A percentile compares a stretch with the other conserved stretches of the same genome.
These are phyloP conservation scores for Lathyrus oleraceus DNA, from an alignment of 306 rosid genomes.

Conservation along the genomic window DNA sequence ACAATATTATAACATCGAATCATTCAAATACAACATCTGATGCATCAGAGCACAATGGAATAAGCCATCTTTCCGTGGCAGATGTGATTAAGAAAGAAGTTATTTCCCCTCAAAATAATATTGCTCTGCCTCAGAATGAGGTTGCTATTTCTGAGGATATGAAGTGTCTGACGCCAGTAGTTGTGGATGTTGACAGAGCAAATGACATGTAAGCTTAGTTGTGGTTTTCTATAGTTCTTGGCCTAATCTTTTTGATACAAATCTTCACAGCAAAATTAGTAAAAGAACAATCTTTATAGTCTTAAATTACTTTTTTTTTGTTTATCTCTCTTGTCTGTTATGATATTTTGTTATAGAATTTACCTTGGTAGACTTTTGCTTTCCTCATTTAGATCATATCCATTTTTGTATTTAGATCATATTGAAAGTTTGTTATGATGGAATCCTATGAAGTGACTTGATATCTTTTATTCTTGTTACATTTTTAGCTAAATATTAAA, in stretches of 20 bases:
- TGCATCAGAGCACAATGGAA: conserved; percentile 39
- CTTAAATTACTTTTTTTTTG: neutral
- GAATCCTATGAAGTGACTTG: conserved; percentile 2
- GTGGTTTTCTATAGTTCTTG: neutral
- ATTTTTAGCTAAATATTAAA: neutral
- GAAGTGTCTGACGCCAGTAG: conserved; percentile 41
- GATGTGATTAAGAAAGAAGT: conserved; percentile 25
- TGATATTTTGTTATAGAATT: conserved; percentile 15
- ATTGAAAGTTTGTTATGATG: conserved; percentile 5
- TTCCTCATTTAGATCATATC: conserved; percentile 23
- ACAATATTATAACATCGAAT: conserved; percentile 30
- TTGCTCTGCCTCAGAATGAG: conserved; percentile 36
- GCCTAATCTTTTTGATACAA: neutral
- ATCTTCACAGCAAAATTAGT: neutral
- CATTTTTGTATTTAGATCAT: neutral
- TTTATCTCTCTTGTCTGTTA: conserved; percentile 14
- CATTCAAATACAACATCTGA: conserved; percentile 40
- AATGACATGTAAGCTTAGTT: conserved; percentile 61
- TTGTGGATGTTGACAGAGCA: conserved; percentile 43
- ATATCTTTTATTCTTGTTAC: conserved; percentile 12
- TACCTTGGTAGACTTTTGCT: neutral
- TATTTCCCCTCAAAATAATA: conserved; percentile 39
- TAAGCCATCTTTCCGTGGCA: conserved; percentile 34
- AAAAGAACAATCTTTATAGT: neutral
- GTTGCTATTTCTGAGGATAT: conserved; percentile 41